Conservation (phyloP, 768 basidiomycete genomes). For the Tricholoma flavovirens region DNA sequence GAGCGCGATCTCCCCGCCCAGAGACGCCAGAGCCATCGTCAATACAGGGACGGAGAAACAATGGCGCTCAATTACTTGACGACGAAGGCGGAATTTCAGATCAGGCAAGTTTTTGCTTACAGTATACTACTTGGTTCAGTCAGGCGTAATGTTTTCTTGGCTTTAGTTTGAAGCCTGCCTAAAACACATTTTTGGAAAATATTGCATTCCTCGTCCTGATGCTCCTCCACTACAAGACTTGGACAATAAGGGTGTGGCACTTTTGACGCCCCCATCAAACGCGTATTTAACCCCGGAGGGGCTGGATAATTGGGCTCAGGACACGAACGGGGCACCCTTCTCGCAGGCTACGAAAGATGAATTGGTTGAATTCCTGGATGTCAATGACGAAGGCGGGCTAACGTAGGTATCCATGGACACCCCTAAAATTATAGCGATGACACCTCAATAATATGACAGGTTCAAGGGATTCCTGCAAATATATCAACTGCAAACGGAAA, state of each 20-base stretch:
- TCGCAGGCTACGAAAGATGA: slow-evolving; percentile 74
- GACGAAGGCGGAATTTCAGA: slow-evolving; percentile 63
- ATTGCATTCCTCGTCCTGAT: slow-evolving; percentile 48
- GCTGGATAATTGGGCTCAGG: slow-evolving; percentile 69
- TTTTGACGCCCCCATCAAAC: slow-evolving; percentile 45
- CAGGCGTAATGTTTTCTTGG: neutral
- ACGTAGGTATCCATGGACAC: slow-evolving; percentile 47
- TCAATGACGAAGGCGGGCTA: slow-evolving; percentile 62
- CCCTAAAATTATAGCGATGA: neutral
- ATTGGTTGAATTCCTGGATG: slow-evolving; percentile 68
- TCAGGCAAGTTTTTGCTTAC: slow-evolving; percentile 38
- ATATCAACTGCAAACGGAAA: slow-evolving; percentile 81
- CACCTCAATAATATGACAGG: slow-evolving; percentile 26
- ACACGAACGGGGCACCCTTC: slow-evolving; percentile 82
- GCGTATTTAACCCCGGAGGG: slow-evolving; percentile 57
- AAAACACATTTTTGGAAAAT: slow-evolving; percentile 75
- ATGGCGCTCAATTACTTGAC: slow-evolving; percentile 54
- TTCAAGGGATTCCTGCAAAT: slow-evolving; percentile 79
- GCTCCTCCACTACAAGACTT: slow-evolving; percentile 6
- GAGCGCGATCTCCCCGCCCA: slow-evolving; percentile 44
- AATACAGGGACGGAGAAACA: slow-evolving; percentile 52
- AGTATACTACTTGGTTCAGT: neutral
- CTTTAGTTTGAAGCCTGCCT: slow-evolving; percentile 61
- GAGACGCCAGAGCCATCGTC: slow-evolving; percentile 61
- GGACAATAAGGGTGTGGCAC: slow-evolving; percentile 19